Base-by-base conservation (phyloP, 1,284 basidiomycete genomes). In the Moniliophthora roreri region DNA sequence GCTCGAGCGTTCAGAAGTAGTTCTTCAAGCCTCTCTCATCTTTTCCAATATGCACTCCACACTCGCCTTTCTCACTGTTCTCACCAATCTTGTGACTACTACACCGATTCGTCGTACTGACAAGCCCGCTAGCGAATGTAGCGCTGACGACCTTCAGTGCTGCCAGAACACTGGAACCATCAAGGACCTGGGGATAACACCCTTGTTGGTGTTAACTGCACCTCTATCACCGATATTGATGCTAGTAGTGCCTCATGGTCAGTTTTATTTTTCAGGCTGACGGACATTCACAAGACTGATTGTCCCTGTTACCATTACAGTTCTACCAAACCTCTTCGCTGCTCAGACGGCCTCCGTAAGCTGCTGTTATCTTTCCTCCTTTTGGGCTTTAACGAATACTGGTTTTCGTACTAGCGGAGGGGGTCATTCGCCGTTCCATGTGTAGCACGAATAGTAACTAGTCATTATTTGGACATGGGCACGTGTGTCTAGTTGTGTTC, bases 141-240 rank as follows among this genome's bases (percentile, higher is more conserved):
- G 13, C 45, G 50, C 56, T 20, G 56, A 51, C 13, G 49, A 52
- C 5, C 34, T 61, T 20, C 51, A 66, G 56, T 66, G 64, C 56
- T 66, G 64, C 56, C n/a, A n/a, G n/a, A 55, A 62, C 47, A 54
- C 48, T 37, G 59, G 60, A 38, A 34, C 54, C 35, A 13, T 62
- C 11, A 36, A 52, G 11, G 54, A 52, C 24, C 34, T 63, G n/a
- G n/a, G n/a, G n/a, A n/a, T 37, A 53, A 47, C 44, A 52, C 52
- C 21, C 52, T 52, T 8, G 53, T 63, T 20, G 53, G 63, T 32
- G 21, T 63, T 11, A 56, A 42, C 24, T 64, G 63, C 55, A 58
- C 59, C 16, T 60, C 63, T 21, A 54, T 63, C 51, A 55, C 32
- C 35, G 57, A 60, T 41, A 56, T 62, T 35, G 58, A 56, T 24